Evolutionary conservation across 2,329 filamentous ascomycete species (phyloP).

Genomic region (Alternaria burnsii): DNA sequence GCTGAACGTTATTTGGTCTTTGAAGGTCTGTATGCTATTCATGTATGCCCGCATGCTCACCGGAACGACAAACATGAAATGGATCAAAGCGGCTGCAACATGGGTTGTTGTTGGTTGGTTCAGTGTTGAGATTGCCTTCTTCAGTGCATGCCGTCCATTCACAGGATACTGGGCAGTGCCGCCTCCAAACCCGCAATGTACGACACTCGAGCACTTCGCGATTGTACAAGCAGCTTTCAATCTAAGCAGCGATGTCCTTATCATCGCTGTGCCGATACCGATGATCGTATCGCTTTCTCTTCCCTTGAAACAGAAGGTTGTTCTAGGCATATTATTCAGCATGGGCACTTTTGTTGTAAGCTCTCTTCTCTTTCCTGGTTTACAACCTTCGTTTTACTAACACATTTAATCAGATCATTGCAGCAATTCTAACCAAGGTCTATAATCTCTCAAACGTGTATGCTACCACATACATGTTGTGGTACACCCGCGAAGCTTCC

Average conservation of each 20-base stretch:
- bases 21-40: constrained; percentile 66
- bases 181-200: constrained; percentile 63
- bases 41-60: constrained; percentile 65
- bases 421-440: constrained; percentile 59
- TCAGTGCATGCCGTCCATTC: constrained; percentile 63
- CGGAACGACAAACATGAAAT: constrained; percentile 54
- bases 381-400: constrained; percentile 5
- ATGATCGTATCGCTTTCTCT: constrained; percentile 62
- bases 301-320: constrained; percentile 60
- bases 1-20: constrained; percentile 64
- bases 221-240: constrained; percentile 68
- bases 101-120: constrained; percentile 62
- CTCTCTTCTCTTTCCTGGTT: background rate
- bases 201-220: constrained; percentile 64
- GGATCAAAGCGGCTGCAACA: constrained; percentile 58
- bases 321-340: constrained; percentile 61
- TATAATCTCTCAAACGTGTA: constrained; percentile 58
- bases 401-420: constrained; percentile 42
- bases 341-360: constrained; percentile 61
- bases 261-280: constrained; percentile 66
- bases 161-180: constrained; percentile 67
- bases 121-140: constrained; percentile 64
- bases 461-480: constrained; percentile 53
- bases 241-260: constrained; percentile 67
- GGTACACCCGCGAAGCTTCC: constrained; percentile 64